Percentiles rank a stretch among this genome's conserved stretches.
Evolutionary conservation across 768 basidiomycete genomes (phyloP).

Genomic region (Leccinum subtestaceum): DNA sequence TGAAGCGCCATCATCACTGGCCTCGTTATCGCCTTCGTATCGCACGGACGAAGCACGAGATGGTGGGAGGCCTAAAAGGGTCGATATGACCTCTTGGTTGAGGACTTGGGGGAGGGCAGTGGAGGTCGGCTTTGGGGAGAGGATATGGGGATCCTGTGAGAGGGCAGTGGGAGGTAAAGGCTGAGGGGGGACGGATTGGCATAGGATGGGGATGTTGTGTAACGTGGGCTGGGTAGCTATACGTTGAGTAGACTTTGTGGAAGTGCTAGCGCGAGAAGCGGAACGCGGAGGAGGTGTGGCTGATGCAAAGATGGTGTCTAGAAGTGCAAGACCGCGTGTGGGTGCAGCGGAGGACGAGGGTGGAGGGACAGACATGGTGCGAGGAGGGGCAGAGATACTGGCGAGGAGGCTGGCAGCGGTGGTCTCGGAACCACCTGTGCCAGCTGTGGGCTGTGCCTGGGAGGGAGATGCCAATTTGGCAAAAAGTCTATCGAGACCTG

Average conservation of each 20-base stretch:
- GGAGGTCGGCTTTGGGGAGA: conserved; percentile 56
- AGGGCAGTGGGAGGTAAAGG: conserved; percentile 18
- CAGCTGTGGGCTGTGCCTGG: conserved; percentile 20
- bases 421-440: conserved; percentile 26
- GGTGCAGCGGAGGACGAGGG: conserved; percentile 29
- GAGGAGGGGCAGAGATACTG: conserved; percentile 44
- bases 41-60: conserved; percentile 40
- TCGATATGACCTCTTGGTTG: conserved; percentile 66
- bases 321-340: conserved; percentile 53
- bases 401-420: conserved; percentile 46
- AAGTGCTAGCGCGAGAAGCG: conserved; percentile 16
- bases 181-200: conserved; percentile 9
- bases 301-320: conserved; percentile 75
- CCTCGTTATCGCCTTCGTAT: conserved; percentile 60
- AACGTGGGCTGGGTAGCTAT: conserved; percentile 11
- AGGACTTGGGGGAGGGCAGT: conserved; percentile 61
- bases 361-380: conserved; percentile 30
- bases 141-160: conserved; percentile 38
- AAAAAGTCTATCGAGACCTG: conserved; percentile 44
- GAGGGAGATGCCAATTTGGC: conserved; percentile 36
- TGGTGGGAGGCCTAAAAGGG: conserved; percentile 54
- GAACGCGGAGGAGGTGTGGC: conserved; percentile 37
- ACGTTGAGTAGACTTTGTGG: conserved; percentile 19
- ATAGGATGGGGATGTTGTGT: conserved; percentile 5
- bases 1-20: conserved; percentile 32